Base-by-base conservation (phyloP, 108 stramenopile genomes). In the Parietichytrium sp. region DNA sequence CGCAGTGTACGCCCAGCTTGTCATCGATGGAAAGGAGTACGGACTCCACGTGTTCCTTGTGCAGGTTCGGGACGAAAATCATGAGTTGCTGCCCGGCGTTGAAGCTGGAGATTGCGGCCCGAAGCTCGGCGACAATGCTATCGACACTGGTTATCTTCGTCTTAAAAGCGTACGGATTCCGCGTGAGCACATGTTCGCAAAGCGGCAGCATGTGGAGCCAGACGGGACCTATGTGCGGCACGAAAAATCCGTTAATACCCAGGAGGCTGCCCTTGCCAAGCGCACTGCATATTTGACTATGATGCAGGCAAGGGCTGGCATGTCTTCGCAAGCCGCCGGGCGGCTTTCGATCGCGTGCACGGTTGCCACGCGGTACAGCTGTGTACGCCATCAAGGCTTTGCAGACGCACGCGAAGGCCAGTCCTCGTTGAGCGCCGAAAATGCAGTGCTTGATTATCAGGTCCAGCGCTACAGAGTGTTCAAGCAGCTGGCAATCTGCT, bases 11-110 rank as follows among this genome's bases (percentile, higher is more conserved):
- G 98, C 98, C 12, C 94, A 91, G 29, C 86, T 97, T 29, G 93
- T 98, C 55, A 93, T 96, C 1, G 55, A 90, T 7, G 94, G 93
- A 18, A 83, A 84, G 27, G 87, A 89, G 83, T 88, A 87, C 26
- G 97, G 97, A 25, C 92, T 96, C 49, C 95, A 96, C 85, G 95
- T 95, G 83, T 98, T 98, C 83, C 83, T 98, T 29, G 96, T 98
- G 10, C 97, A 92, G 7, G 49, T 96, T 2, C 91, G 96, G 84
- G 89, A 94, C 23, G 91, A 92, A 85, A 86, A 89, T 33, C 88
- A 88, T 45, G 10, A 31, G 0, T 82, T 94, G 3, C 61, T 98
- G 47, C 93, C 93, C 0, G 96, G 97, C 4, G 94, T 98, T 6
- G 87, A 85, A 33, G 91, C 93, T 7, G 97, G 97, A 3, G 97